Evolutionary conservation across 2,329 filamentous ascomycete species (phyloP).

Genomic region (Xylariales sp.): DNA sequence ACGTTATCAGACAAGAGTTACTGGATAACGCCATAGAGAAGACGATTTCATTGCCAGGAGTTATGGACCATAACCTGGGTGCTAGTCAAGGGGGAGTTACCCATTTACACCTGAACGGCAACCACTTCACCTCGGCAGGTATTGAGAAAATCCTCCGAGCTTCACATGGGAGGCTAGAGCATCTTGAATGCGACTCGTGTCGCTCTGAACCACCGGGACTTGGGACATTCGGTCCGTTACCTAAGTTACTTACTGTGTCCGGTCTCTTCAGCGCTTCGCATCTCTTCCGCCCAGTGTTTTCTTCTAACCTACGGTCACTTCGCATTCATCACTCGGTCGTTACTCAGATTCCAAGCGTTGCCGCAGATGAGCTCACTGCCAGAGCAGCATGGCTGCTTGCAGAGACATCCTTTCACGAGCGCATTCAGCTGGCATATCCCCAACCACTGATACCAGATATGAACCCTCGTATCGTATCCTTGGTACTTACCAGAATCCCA

Average conservation of each 20-base stretch:
- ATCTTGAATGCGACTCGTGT: slow-evolving; percentile 46
- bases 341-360: slow-evolving; percentile 46
- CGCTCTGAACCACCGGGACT: slow-evolving; percentile 20
- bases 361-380: slow-evolving; percentile 31
- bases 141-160: slow-evolving; percentile 38
- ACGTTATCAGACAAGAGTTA: slow-evolving; percentile 25
- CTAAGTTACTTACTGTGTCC: slow-evolving; percentile 27
- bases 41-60: slow-evolving; percentile 13
- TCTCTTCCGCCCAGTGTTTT: slow-evolving; percentile 47
- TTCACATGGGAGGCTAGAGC: slow-evolving; percentile 43
- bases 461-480: slow-evolving; percentile 48
- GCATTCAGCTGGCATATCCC: slow-evolving; percentile 42
- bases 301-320: slow-evolving; percentile 47
- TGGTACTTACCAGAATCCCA: slow-evolving; percentile 52
- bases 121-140: slow-evolving; percentile 39
- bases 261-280: slow-evolving; percentile 43
- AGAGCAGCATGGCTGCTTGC: slow-evolving; percentile 35
- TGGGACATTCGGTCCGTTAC: slow-evolving; percentile 20
- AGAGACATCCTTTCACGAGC: slow-evolving; percentile 38
- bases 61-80: slow-evolving; percentile 20
- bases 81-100: slow-evolving; percentile 36
- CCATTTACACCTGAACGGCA: slow-evolving; percentile 50
- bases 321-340: slow-evolving; percentile 57
- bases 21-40: slow-evolving; percentile 17
- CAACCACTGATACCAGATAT: slow-evolving; percentile 47